Conservation (phyloP, 192 early-diverging fungal species). For the Backusella circina region DNA sequence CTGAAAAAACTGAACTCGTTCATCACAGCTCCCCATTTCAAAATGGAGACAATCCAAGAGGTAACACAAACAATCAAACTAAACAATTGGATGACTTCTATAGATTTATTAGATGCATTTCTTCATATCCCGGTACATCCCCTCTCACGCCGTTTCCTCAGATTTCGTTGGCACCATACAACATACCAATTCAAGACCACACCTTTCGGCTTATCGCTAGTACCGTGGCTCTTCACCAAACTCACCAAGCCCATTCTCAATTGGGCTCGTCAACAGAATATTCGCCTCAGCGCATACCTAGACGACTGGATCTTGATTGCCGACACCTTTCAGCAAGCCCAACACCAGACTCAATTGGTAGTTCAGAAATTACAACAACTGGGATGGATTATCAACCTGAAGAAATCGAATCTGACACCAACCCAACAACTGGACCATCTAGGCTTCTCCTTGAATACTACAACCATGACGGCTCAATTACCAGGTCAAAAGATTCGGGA, state of each 20-base stretch:
- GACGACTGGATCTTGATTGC: conserved; percentile 9
- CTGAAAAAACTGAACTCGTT: background rate
- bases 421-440: conserved; percentile 25
- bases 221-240: background rate
- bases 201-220: too few species aligned
- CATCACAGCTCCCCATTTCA: background rate
- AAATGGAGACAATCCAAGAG: conserved; percentile 7
- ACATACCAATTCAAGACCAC: background rate
- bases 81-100: too few species aligned
- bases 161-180: background rate
- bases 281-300: background rate
- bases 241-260: background rate
- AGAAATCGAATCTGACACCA: conserved; percentile 22
- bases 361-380: conserved; percentile 3
- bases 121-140: background rate
- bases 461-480: conserved; percentile 20
- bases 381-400: conserved; percentile 23
- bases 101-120: background rate
- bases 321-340: background rate
- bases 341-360: background rate
- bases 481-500: conserved; percentile 30
- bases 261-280: background rate
- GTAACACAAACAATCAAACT: too few species aligned
- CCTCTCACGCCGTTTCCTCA: background rate
- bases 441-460: conserved; percentile 23